Percentiles rank a stretch among this genome's conserved stretches.
Evolutionary conservation across 352 stramenopile genomes (phyloP).

Genomic region (Phytophthora cactorum): DNA sequence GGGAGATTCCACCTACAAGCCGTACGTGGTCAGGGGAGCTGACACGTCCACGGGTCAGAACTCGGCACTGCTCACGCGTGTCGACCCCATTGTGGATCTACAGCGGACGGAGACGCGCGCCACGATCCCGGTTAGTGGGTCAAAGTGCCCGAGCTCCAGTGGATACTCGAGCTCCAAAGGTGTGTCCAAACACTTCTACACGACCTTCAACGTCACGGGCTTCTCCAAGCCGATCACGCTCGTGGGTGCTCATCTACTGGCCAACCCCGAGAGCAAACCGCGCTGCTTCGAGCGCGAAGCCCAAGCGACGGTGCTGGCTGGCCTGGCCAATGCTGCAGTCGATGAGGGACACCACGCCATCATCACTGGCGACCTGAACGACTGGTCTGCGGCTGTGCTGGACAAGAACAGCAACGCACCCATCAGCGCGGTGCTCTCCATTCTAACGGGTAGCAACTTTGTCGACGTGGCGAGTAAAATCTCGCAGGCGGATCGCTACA

Average conservation of each 20-base stretch:
- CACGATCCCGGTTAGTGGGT: conserved; percentile 55
- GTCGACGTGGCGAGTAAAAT: conserved; percentile 52
- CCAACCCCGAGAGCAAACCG: conserved; percentile 57
- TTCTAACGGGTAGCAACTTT: conserved; percentile 54
- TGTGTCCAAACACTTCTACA: conserved; percentile 79
- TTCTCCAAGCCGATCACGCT: conserved; percentile 74
- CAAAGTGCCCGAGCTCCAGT: conserved; percentile 51
- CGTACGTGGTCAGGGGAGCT: conserved; percentile 61
- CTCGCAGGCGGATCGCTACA: conserved; percentile 50
- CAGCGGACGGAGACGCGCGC: conserved; percentile 44
- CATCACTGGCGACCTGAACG: conserved; percentile 74
- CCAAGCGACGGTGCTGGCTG: conserved; percentile 60
- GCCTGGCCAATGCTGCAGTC: conserved; percentile 49
- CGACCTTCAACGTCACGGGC: conserved; percentile 65
- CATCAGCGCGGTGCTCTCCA: conserved; percentile 58
- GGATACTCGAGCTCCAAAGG: conserved; percentile 52
- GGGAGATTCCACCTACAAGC: conserved; percentile 64
- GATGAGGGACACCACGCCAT: conserved; percentile 59
- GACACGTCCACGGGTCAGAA: conserved; percentile 79
- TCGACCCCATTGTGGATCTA: conserved; percentile 60
- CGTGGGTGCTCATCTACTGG: conserved; percentile 69
- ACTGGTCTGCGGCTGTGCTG: conserved; percentile 53
- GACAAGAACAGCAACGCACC: conserved; percentile 73
- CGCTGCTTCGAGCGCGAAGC: conserved; percentile 70
- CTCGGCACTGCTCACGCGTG: conserved; percentile 62